phyloP scores from a whole-genome alignment of 176 grass and related monocot species.

The Juncus effusus region DNA sequence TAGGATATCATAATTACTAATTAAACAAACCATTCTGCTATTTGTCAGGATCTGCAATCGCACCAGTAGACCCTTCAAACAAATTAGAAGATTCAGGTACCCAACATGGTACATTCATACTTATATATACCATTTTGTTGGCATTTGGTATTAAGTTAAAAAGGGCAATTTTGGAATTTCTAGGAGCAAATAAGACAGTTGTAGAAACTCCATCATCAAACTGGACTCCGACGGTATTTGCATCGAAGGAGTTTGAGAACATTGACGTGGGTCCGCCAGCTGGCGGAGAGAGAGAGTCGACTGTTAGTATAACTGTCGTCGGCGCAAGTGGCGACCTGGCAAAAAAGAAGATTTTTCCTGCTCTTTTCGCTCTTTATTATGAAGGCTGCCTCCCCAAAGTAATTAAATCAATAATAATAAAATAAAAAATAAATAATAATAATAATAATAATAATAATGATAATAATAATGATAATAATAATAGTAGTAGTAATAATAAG shows the following conservation, averaged over 20 bases:
- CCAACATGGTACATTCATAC: not conserved
- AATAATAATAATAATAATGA: no score
- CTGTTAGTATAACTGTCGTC: slow-evolving; percentile 86
- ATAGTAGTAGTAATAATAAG: no score
- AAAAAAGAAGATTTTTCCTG: slow-evolving; percentile 99
- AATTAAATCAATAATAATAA: not conserved
- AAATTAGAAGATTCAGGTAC: slow-evolving; percentile 24
- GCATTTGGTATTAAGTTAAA: not conserved
- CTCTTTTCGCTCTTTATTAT: slow-evolving; percentile 91
- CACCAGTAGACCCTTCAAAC: slow-evolving; percentile 25
- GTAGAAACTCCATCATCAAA: slow-evolving; percentile 24
- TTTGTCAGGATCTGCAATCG: slow-evolving; percentile 22
- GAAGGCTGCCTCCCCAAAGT: slow-evolving; percentile 93
- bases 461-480: no score
- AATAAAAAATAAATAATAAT: no score
- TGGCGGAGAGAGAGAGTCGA: slow-evolving; percentile 31
- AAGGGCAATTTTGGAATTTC: not conserved
- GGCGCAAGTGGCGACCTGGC: slow-evolving; percentile 95
- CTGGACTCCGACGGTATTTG: slow-evolving; percentile 32
- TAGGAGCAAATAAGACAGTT: slow-evolving; percentile 18
- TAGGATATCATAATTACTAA: no score
- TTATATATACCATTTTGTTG: no score
- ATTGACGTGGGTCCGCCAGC: not conserved
- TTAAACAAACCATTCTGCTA: not conserved
- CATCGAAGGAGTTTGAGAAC: slow-evolving; percentile 46